These are phyloP conservation scores for Filobasidium wieringae DNA, from an alignment of 768 basidiomycete genomes.

Conservation along the genomic window DNA sequence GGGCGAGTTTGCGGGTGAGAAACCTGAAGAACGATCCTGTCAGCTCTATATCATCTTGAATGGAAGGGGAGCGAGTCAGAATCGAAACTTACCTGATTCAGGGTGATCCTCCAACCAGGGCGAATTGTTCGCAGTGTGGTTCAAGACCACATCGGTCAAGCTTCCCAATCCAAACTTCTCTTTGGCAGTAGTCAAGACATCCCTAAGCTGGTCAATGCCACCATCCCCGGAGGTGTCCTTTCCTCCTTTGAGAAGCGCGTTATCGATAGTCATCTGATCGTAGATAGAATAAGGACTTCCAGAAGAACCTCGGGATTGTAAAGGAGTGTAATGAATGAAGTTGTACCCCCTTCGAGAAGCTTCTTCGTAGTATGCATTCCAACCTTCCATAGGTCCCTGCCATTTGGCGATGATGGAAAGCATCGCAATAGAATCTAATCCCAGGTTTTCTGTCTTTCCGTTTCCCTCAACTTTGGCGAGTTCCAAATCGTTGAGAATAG, in stretches of 20 bases:
- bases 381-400: conserved; percentile 76
- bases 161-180: conserved; percentile 80
- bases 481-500: conserved; percentile 37
- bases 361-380: conserved; percentile 70
- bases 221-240: conserved; percentile 41
- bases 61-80: background rate
- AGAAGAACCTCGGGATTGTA: conserved; percentile 80
- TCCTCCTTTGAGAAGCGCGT: conserved; percentile 49
- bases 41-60: background rate
- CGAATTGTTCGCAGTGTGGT: conserved; percentile 92
- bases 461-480: conserved; percentile 46
- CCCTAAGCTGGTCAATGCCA: conserved; percentile 51
- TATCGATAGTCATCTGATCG: conserved; percentile 72
- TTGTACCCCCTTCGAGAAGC: conserved; percentile 86
- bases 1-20: conserved; percentile 78
- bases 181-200: conserved; percentile 57
- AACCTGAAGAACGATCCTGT: conserved; percentile 47
- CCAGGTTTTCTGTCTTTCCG: conserved; percentile 48
- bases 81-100: conserved; percentile 61
- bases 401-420: conserved; percentile 91
- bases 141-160: conserved; percentile 89
- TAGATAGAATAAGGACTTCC: conserved; percentile 88
- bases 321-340: conserved; percentile 92
- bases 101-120: conserved; percentile 86
- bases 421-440: conserved; percentile 77